Conservation (phyloP, 2,329 filamentous ascomycete genomes). For the Aspergillus terreus region DNA sequence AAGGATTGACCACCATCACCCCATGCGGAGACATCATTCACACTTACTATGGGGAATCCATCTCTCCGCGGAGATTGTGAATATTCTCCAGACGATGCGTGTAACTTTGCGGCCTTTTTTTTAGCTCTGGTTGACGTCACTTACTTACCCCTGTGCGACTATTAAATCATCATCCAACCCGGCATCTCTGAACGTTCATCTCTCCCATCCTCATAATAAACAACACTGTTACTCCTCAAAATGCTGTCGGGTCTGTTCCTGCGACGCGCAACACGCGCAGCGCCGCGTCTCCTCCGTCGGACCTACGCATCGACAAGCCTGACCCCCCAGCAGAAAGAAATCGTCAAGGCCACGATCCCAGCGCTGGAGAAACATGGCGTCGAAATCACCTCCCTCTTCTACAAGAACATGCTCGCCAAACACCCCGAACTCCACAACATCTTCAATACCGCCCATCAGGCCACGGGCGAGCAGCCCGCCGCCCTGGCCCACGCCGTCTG, state of each 20-base stretch:
- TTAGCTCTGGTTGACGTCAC: no score
- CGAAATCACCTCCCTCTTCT: conserved; percentile 64
- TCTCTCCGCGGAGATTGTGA: no score
- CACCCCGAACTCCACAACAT: conserved; percentile 62
- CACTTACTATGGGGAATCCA: no score
- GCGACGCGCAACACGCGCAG: background rate
- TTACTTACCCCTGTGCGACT: no score
- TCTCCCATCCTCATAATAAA: no score
- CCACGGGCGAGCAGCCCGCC: conserved; percentile 61
- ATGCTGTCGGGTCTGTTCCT: background rate
- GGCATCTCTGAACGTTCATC: no score
- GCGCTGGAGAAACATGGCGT: conserved; percentile 62
- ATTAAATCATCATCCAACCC: no score
- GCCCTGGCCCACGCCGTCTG: conserved; percentile 66
- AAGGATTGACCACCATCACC: no score
- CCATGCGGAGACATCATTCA: no score
- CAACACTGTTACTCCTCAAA: no score
- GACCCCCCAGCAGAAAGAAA: conserved; percentile 56
- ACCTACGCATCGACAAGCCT: conserved; percentile 30
- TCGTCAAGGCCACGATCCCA: conserved; percentile 65
- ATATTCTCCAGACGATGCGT: no score
- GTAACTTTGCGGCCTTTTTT: no score
- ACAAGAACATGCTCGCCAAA: conserved; percentile 59
- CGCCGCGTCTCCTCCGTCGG: background rate
- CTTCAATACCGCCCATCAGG: conserved; percentile 68